A percentile compares a stretch with the other conserved stretches of the same genome.
These are phyloP conservation scores for Coriaria nepalensis DNA, from an alignment of 306 rosid genomes.

Conservation along the genomic window DNA sequence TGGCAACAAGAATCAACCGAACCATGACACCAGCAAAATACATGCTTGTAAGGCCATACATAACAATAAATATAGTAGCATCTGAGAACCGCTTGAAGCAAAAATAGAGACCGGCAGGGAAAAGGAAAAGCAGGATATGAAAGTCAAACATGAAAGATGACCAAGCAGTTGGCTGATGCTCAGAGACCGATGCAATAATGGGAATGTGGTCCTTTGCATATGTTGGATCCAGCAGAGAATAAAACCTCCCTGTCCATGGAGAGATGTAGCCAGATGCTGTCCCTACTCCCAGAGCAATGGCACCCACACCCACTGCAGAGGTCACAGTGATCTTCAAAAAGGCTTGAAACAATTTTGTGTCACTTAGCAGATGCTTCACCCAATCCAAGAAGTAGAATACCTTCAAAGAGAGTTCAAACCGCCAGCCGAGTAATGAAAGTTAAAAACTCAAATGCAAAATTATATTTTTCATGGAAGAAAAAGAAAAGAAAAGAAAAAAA, in stretches of 20 bases:
- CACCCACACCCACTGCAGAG: conserved; percentile 61
- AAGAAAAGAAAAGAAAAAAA: too few species aligned
- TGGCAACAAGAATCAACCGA: conserved; percentile 92
- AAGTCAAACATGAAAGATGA: conserved; percentile 99
- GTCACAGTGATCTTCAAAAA: conserved; percentile 92
- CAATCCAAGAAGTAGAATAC: conserved; percentile 89
- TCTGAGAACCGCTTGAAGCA: conserved; percentile 98
- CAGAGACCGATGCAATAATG: conserved; percentile 95
- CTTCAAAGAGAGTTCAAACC: conserved; percentile 23
- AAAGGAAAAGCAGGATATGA: conserved; percentile 82
- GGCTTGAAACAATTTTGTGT: conserved; percentile 66
- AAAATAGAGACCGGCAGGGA: conserved; percentile 97
- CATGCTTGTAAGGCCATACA: conserved; percentile 99
- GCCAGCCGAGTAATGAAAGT: too few species aligned
- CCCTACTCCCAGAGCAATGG: conserved; percentile 83
- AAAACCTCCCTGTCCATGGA: conserved; percentile 99
- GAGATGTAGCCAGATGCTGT: conserved; percentile 92
- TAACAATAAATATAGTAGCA: conserved; percentile 88
- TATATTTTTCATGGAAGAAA: not conserved
- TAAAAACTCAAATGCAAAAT: too few species aligned
- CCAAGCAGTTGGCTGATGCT: conserved; percentile 99
- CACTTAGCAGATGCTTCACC: conserved; percentile 76
- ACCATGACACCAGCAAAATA: conserved; percentile 99
- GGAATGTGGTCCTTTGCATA: conserved; percentile 98
- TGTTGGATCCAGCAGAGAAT: conserved; percentile 95